Base-by-base conservation (phyloP, 1,284 basidiomycete species). In the Rugosomyces carneus region DNA sequence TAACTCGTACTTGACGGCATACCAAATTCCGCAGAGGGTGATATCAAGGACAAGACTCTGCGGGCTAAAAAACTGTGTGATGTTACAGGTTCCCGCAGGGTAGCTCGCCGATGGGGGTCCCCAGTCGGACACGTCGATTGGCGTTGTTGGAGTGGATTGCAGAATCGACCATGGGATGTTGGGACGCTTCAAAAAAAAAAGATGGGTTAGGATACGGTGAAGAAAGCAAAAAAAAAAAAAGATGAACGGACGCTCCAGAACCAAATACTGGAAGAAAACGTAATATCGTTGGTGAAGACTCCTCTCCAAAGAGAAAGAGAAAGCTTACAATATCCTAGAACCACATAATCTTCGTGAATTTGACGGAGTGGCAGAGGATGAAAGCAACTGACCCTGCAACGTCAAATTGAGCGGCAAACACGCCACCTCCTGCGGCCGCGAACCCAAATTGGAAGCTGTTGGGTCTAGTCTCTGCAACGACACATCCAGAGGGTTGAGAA, bases 221-320 rank as follows among this genome's bases (percentile, higher is more conserved):
- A 9, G 21, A 6, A 7, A 48, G 35, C 11, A 4, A n/a, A 18
- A 44, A 44, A 37, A 39, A 55, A n/a, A n/a, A n/a, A n/a, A n/a
- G n/a, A n/a, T n/a, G n/a, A n/a, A n/a, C n/a, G n/a, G n/a, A n/a
- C 54, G 18, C 68, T 72, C 72, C 78, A 80, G 66, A 81, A 84
- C 83, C 83, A 86, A 36, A 84, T 76, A 56, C 75, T 80, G 23
- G n/a, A 62, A 13, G 29, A 26, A 26, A 26, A 5, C 10, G 23
- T 3, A 41, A 23, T 8, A 31, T 41, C 36, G 50, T 8, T 19
- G 29, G 13, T 18, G n/a, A n/a, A n/a, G n/a, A n/a, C n/a, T n/a
- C n/a, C n/a, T n/a, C n/a, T n/a, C n/a, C n/a, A n/a, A 27, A 34
- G 37, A 42, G 35, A 32, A 32, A 46, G 23, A 31, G 13, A 32